Conservation (phyloP, 306 rosid species). For the Hylodesmum podocarpum region DNA sequence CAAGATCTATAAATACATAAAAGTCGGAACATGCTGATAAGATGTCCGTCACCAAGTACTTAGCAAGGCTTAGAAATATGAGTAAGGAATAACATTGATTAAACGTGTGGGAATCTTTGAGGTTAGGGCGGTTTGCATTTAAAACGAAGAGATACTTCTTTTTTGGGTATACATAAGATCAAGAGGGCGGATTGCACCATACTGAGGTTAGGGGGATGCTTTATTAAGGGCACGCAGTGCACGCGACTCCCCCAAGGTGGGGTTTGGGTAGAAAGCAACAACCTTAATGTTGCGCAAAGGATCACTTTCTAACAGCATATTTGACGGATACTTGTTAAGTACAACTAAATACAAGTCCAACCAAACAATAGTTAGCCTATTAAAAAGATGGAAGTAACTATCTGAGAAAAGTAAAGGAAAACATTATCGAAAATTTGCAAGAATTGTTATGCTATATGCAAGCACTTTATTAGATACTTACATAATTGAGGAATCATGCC, state of each 20-base stretch:
- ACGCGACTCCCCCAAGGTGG: background rate
- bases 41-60: slow-evolving; percentile 1
- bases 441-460: background rate
- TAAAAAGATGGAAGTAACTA: slow-evolving; percentile 13
- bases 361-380: background rate
- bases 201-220: background rate
- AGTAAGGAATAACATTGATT: slow-evolving; percentile 13
- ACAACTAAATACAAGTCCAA: background rate
- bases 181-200: background rate
- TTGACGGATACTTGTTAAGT: background rate
- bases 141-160: background rate
- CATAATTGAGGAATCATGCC: slow-evolving; percentile 88
- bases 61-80: background rate
- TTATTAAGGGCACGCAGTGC: background rate
- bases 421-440: background rate
- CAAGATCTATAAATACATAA: background rate
- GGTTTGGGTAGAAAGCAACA: background rate
- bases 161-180: background rate
- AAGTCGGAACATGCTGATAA: background rate
- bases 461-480: slow-evolving; percentile 43
- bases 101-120: slow-evolving; percentile 2
- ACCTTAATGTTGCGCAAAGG: background rate
- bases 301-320: background rate
- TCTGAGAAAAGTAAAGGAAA: background rate
- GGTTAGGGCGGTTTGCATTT: too few relatives aligned